Percentiles rank a stretch among this genome's conserved stretches.
phyloP scores from a whole-genome alignment of 768 basidiomycete species.

The Brasilioporus rufonigricans region DNA sequence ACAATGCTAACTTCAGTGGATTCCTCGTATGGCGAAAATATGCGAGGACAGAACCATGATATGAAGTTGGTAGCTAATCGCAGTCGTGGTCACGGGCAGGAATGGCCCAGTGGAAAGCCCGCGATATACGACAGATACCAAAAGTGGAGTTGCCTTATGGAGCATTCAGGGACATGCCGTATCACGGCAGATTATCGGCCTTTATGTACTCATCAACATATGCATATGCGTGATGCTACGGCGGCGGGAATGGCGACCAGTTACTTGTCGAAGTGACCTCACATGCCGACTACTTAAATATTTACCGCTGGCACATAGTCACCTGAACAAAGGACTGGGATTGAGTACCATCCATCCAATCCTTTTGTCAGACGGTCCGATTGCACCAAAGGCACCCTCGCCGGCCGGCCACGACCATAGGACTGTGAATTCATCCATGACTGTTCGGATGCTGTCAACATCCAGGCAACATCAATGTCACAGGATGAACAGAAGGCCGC shows the following conservation, averaged over 20 bases:
- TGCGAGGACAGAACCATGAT: constrained; percentile 7
- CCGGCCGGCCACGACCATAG: neutral
- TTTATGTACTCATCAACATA: constrained; percentile 25
- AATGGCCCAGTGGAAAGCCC: neutral
- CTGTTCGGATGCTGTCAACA: neutral
- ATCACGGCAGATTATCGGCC: constrained; percentile 27
- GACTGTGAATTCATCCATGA: neutral
- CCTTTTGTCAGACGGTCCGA: neutral
- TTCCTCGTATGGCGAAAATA: constrained; percentile 17
- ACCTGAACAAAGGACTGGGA: neutral
- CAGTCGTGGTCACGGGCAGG: constrained; percentile 3
- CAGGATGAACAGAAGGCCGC: constrained; percentile 2
- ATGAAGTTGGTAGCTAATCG: constrained; percentile 15
- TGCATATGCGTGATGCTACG: neutral
- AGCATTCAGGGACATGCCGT: constrained; percentile 26
- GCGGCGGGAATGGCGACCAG: constrained; percentile 8
- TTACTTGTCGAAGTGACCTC: neutral
- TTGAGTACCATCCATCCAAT: neutral
- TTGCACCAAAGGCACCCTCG: neutral
- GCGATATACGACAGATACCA: constrained; percentile 18
- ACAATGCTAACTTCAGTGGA: constrained; percentile 17
- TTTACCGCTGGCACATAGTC: neutral
- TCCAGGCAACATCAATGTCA: neutral
- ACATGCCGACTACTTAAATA: neutral
- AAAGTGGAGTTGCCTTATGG: constrained; percentile 26